Base-by-base conservation (phyloP, 331 rosid genomes). In the Cucumis variabilis region DNA sequence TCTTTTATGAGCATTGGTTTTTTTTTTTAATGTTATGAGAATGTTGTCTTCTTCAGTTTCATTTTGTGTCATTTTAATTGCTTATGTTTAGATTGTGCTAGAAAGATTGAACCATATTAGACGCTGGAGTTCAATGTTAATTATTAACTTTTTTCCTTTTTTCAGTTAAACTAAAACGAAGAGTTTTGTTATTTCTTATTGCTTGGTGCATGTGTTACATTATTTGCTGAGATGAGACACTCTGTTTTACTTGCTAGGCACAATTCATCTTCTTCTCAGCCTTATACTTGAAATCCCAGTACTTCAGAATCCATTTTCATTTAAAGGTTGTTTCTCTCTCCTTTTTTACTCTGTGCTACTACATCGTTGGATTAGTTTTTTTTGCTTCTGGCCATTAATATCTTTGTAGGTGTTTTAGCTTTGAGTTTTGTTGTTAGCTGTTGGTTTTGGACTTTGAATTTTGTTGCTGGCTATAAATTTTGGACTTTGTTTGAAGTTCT, bases 261-360 rank as follows among this genome's bases (percentile, higher is more conserved):
- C 3, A 30, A 30, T 30, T 30, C 37, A 30, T 90, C 95, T 81
- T 81, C 86, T 41, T 90, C 98, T 65, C 95, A 84, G 66, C 69
- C 60, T 28, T 62, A 88, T 13, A 50, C 44, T 85, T 84, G 89
- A 82, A 30, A 30, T 30, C 37, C 37, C 37, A 30, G 37, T 3
- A 30, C 37, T 30, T 30, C 37, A 30, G 1, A 30, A 30, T 30
- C 37, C 37, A 30, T 30, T 30, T 30, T 30, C 37, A 30, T 30
- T 30, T 3, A 30, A 86, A 88, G 75, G 86, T 94, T 60, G 51
- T 14, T 80, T 67, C 28, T 10, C 88, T 82, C 51, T 7, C 87
- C 62, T 30, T 79, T 88, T 5, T 50, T 33, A 7, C 58, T 21
- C 30, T 51, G 28, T 19, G 19, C 27, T 27, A 5, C 25, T 71